Percentiles rank a stretch among this genome's conserved stretches.
These are phyloP conservation scores for Cydonia oblonga DNA, from an alignment of 331 rosid genomes.

Conservation along the genomic window DNA sequence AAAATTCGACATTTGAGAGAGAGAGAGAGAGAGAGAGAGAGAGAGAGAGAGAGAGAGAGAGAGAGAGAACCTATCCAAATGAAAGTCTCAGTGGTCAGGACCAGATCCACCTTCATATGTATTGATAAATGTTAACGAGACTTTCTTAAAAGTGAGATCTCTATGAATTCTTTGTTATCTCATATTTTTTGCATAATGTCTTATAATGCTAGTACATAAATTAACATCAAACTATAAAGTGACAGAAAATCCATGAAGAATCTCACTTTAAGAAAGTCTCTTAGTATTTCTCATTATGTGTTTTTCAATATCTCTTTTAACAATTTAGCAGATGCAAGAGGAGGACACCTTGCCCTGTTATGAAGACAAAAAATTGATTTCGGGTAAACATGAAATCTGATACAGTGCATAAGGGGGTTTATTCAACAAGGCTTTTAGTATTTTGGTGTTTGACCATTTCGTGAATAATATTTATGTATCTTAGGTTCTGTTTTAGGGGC, in stretches of 20 bases:
- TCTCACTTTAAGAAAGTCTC: too few relatives aligned
- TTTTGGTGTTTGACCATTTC: background rate
- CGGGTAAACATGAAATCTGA: too few relatives aligned
- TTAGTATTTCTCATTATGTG: too few relatives aligned
- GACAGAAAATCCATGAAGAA: too few relatives aligned
- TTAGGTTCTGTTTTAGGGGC: background rate
- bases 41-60: conserved; percentile 8
- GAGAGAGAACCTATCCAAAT: background rate
- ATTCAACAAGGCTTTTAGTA: background rate
- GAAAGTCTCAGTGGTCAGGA: background rate
- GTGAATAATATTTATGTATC: background rate
- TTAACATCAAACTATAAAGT: too few relatives aligned
- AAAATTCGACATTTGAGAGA: conserved; percentile 29
- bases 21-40: conserved; percentile 6
- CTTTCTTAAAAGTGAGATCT: too few relatives aligned
- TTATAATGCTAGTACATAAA: too few relatives aligned
- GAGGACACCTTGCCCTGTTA: background rate
- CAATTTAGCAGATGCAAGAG: background rate
- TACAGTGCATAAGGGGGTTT: background rate
- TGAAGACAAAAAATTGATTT: too few relatives aligned
- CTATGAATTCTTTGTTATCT: fast-evolving
- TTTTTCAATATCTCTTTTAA: background rate
- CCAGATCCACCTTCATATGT: background rate
- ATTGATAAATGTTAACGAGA: too few relatives aligned
- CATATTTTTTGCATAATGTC: too few relatives aligned